Base-by-base conservation (phyloP, 2,329 filamentous ascomycete genomes). In the Saccharata proteae region DNA sequence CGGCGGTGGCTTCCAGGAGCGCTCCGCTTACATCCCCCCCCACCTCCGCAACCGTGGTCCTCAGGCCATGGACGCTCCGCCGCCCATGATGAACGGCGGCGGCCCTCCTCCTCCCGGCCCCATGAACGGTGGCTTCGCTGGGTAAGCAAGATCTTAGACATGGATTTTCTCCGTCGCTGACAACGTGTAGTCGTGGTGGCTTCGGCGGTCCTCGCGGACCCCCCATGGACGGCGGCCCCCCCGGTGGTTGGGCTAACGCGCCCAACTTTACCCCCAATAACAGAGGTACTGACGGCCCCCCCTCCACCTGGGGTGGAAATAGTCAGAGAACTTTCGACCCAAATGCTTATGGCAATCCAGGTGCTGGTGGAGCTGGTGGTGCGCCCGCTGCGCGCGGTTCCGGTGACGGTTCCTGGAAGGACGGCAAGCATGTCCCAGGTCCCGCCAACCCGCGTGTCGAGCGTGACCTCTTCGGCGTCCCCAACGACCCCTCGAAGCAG, bases 351-450 rank as follows among this genome's bases (percentile, higher is more conserved):
- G 70, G 71, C 39, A 66, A 63, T 50, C 61, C 64, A 37, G 57
- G 59, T 41, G 50, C 41, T 41, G 36, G 36, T 18, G 51, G 51
- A 36, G 62, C 67, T 39, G 65, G 65, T 39, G 67, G 68, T 38
- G 64, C 62, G 41, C 64, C 67, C 44, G 47, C 69, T 51, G 68
- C 76, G 48, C 77, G 80, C 49, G 85, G 86, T 49, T 92, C 85
- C 55, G 90, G 90, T 50, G 90, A 96, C 52, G 90, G 90, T 51
- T 77, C 84, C 65, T 98, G 90, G 90, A 77, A 78, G 52, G 88
- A 96, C 45, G 90, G 90, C 60, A 93, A 96, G 71, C 90, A 98
- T 66, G 67, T 94, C 48, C 73, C 88, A 38, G 90, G 90, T 36
- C 84, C 86, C 41, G 59, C 78, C 47, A 96, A 96, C 66, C 71